Percentiles rank a stretch among this genome's conserved stretches.
Evolutionary conservation across 257 asterid species (phyloP).

Genomic region (Paraleonurus japonicus): DNA sequence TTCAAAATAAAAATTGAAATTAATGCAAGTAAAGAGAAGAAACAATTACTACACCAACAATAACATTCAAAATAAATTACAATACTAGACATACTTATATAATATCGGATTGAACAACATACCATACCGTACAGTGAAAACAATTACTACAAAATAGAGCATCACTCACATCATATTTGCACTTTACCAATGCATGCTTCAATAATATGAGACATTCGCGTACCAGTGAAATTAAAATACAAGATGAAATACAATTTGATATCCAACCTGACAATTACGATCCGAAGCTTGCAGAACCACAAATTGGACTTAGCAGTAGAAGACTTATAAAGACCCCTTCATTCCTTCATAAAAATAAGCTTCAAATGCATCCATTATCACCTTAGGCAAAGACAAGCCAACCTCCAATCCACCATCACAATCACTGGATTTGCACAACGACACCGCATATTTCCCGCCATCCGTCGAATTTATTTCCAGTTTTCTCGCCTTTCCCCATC

Average conservation of each 20-base stretch:
- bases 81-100: not conserved
- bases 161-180: not conserved
- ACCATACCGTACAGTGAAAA: not conserved
- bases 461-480: slow-evolving; percentile 37
- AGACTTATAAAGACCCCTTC: not conserved
- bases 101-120: not conserved
- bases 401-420: slow-evolving; percentile 34
- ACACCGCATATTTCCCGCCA: slow-evolving; percentile 32
- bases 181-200: not conserved
- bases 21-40: no score
- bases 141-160: not conserved
- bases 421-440: slow-evolving; percentile 28
- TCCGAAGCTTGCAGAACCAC: not conserved
- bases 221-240: not conserved
- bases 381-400: slow-evolving; percentile 31
- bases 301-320: not conserved
- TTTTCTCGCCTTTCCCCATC: slow-evolving; percentile 43
- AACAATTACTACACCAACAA: not conserved
- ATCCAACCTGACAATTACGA: not conserved
- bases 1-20: no score
- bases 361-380: slow-evolving; percentile 29
- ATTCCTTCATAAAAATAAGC: slow-evolving; percentile 13
- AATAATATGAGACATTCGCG: not conserved
- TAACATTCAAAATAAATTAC: not conserved
- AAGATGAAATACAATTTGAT: not conserved